phyloP scores from a whole-genome alignment of 2,329 filamentous ascomycete genomes.

The Ascocoryne sarcoides region DNA sequence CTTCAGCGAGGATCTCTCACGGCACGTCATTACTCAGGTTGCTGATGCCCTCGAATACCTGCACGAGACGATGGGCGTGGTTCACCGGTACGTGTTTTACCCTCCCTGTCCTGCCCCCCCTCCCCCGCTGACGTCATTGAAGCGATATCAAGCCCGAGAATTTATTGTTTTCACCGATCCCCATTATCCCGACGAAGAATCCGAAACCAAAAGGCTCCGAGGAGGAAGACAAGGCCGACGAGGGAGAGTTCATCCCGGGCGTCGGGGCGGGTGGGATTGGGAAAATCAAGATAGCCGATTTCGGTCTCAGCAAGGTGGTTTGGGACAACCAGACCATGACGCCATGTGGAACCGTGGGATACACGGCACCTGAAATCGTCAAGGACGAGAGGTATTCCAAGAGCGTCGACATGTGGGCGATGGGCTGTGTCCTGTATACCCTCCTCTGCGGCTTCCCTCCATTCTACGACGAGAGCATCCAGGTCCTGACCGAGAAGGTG shows the following conservation, averaged over 20 bases:
- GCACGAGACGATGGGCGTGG: slow-evolving; percentile 89
- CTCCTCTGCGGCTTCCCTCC: slow-evolving; percentile 95
- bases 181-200: slow-evolving; percentile 68
- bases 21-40: slow-evolving; percentile 91
- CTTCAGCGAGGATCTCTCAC: slow-evolving; percentile 90
- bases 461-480: slow-evolving; percentile 97
- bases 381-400: slow-evolving; percentile 99
- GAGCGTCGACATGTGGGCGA: slow-evolving; percentile 98
- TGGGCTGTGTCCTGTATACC: slow-evolving; percentile 95
- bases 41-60: slow-evolving; percentile 90
- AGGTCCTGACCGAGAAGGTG: slow-evolving; percentile 94
- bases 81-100: slow-evolving; percentile 65
- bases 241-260: slow-evolving; percentile 83
- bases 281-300: slow-evolving; percentile 94
- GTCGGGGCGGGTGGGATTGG: slow-evolving; percentile 85
- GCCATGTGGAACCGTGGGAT: slow-evolving; percentile 96
- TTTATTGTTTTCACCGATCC: slow-evolving; percentile 81
- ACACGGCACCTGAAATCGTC: slow-evolving; percentile 96
- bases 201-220: slow-evolving; percentile 77
- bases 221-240: slow-evolving; percentile 94
- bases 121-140: slow-evolving; percentile 28
- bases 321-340: slow-evolving; percentile 99
- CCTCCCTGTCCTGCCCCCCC: slow-evolving; percentile 2
- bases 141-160: slow-evolving; percentile 99
- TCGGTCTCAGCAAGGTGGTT: slow-evolving; percentile 93